Percentiles rank a stretch among this genome's conserved stretches.
Evolutionary conservation across 768 basidiomycete species (phyloP).

Genomic region (Coprinellus micaceus): DNA sequence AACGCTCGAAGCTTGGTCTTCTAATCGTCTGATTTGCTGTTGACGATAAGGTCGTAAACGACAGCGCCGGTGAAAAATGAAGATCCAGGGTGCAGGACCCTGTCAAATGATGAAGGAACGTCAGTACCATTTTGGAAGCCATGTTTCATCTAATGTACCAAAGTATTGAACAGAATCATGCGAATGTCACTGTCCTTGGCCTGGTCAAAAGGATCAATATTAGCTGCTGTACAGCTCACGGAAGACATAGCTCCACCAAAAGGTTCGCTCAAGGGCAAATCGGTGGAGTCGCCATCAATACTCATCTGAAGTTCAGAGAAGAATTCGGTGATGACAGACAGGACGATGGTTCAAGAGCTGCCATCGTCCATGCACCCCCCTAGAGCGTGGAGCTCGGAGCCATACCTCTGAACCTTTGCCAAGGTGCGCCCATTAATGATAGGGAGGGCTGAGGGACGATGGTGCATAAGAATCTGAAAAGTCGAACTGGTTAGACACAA

Average conservation of each 20-base stretch:
- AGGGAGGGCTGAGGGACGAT: slow-evolving; percentile 94
- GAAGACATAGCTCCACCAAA: slow-evolving; percentile 99
- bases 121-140: too few species aligned
- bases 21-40: slow-evolving; percentile 97
- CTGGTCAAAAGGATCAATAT: slow-evolving; percentile 97
- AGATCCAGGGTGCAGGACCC: slow-evolving; percentile 96
- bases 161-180: slow-evolving; percentile 94
- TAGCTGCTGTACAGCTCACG: slow-evolving; percentile 96
- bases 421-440: slow-evolving; percentile 96
- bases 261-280: slow-evolving; percentile 90
- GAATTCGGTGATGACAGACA: slow-evolving; percentile 97
- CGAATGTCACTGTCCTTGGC: slow-evolving; percentile 98
- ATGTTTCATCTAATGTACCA: too few species aligned
- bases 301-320: slow-evolving; percentile 93
- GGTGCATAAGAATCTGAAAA: slow-evolving; percentile 95
- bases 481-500: not conserved
- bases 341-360: slow-evolving; percentile 86
- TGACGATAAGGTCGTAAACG: slow-evolving; percentile 97
- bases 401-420: slow-evolving; percentile 87
- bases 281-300: slow-evolving; percentile 97
- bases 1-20: slow-evolving; percentile 95
- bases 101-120: slow-evolving; percentile 35
- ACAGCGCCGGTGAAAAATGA: slow-evolving; percentile 95
- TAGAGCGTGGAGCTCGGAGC: slow-evolving; percentile 73
- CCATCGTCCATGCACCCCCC: slow-evolving; percentile 83